Evolutionary conservation across 768 basidiomycete species (phyloP), one percentile per base, ranked within the genome.

Genomic region (Leccinum disarticulatum): DNA sequence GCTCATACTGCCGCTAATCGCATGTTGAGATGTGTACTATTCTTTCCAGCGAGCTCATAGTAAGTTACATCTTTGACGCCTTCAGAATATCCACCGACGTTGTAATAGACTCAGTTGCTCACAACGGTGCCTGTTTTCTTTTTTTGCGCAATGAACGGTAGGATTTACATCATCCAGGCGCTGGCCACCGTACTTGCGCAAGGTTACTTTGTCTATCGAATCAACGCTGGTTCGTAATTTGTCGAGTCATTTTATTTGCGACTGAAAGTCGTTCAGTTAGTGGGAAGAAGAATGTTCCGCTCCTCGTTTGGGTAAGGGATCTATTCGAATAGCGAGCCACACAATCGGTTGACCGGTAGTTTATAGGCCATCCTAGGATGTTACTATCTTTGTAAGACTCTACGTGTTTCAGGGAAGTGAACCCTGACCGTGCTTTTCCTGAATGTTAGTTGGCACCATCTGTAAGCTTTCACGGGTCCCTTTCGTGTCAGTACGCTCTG

Each of bases 271-370:
- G 4, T n/a, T 30, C 43, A 67, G 66, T 66, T 1, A 52, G 54
- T 27, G 50, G 55, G 4, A 62, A 30, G 27, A 59, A 50, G 7
- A 35, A 59, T 3, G 6, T 57, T 1, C 27, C 6, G 0, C 61
- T 64, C 8, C 2, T 62, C 6, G 1, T 66, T 52, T 67, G 57
- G 59, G 66, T 67, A 55, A 13, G 64, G 11, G 13, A 6, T 47
- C 30, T 46, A 13, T 47, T 19, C 11, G 1, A 7, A 13, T 11
- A 13, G 2, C 1, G 0, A 33, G 48, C 28, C n/a, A 9, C 28
- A 17, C 7, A 47, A 1, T 36, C 2, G 10, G 9, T 22, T 27
- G 35, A 54, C 11, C 3, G 3, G 11, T 47, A 1, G 19, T 3
- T 14, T 28, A 11, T 52, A 65, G 64, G 31, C 43, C 28, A 47